A percentile compares a stretch with the other conserved stretches of the same genome.
Conservation (phyloP, 306 rosid genomes). For the Cicer judaicum region DNA sequence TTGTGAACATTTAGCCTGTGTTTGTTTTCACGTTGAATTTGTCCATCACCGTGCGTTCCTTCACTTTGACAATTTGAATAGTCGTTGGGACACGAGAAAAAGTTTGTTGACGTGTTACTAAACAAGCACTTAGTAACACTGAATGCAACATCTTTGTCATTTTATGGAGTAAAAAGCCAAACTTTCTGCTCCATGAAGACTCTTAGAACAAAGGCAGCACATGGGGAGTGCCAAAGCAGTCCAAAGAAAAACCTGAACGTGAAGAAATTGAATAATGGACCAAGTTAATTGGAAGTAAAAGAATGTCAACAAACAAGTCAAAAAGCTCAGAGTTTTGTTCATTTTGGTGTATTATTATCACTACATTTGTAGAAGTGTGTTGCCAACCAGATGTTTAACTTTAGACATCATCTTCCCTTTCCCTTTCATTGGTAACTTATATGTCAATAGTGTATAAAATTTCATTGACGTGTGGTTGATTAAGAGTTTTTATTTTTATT, state of each 20-base stretch:
- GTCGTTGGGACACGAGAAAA: too few species aligned
- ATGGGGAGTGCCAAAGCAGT: neutral
- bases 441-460: neutral
- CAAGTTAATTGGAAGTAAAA: neutral
- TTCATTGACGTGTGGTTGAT: neutral
- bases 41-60: too few species aligned
- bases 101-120: too few species aligned
- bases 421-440: neutral
- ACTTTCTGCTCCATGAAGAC: neutral
- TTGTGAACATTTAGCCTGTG: neutral
- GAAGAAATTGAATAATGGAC: neutral
- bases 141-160: neutral
- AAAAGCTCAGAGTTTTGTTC: neutral
- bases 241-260: neutral
- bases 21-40: too few species aligned
- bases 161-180: neutral
- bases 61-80: too few species aligned
- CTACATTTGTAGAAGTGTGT: neutral
- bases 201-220: neutral
- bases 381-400: neutral
- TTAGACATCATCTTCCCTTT: neutral
- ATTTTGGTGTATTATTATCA: too few species aligned
- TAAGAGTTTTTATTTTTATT: neutral
- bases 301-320: conserved; percentile 1
- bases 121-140: neutral